phyloP scores from a whole-genome alignment of 495 filamentous ascomycete species.

The Aspergillus ellipticus region DNA sequence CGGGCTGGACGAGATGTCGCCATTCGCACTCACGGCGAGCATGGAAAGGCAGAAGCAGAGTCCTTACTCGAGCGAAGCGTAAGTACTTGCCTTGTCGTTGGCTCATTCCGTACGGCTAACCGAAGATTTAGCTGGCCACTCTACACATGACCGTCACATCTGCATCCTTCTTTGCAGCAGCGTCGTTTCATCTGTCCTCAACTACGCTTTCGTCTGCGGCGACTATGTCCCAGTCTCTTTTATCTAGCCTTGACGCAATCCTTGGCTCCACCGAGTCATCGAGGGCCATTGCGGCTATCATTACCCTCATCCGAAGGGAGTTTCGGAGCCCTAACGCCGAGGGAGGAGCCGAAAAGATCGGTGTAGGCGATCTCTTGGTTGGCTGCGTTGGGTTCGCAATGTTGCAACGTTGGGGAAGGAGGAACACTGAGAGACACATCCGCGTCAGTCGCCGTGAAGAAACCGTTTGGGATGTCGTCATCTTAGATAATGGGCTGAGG shows the following conservation, averaged over 20 bases:
- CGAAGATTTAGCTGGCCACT: slow-evolving; percentile 43
- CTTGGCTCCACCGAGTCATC: slow-evolving; percentile 77
- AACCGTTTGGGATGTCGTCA: slow-evolving; percentile 75
- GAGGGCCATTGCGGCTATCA: slow-evolving; percentile 74
- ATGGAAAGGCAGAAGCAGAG: slow-evolving; percentile 59
- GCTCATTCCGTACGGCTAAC: slow-evolving; percentile 8
- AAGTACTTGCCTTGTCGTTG: slow-evolving; percentile 11
- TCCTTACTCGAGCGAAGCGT: slow-evolving; percentile 58
- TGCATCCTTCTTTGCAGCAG: slow-evolving; percentile 62
- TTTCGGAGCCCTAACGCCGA: slow-evolving; percentile 61
- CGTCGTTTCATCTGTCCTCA: slow-evolving; percentile 67
- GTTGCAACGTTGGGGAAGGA: slow-evolving; percentile 64
- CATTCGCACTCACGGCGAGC: slow-evolving; percentile 48
- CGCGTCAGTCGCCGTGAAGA: slow-evolving; percentile 54
- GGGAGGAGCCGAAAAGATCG: slow-evolving; percentile 56
- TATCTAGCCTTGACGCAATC: slow-evolving; percentile 68
- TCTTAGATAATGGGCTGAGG: slow-evolving; percentile 59
- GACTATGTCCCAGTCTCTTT: slow-evolving; percentile 60
- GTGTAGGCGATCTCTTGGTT: slow-evolving; percentile 61
- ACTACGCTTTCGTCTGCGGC: slow-evolving; percentile 58
- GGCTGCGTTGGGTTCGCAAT: slow-evolving; percentile 69
- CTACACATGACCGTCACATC: slow-evolving; percentile 61
- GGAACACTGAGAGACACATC: slow-evolving; percentile 53
- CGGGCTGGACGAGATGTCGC: slow-evolving; percentile 68
- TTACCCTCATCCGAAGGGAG: slow-evolving; percentile 68